phyloP scores from a whole-genome alignment of 2,329 filamentous ascomycete species.

The Cladosporium sp. region DNA sequence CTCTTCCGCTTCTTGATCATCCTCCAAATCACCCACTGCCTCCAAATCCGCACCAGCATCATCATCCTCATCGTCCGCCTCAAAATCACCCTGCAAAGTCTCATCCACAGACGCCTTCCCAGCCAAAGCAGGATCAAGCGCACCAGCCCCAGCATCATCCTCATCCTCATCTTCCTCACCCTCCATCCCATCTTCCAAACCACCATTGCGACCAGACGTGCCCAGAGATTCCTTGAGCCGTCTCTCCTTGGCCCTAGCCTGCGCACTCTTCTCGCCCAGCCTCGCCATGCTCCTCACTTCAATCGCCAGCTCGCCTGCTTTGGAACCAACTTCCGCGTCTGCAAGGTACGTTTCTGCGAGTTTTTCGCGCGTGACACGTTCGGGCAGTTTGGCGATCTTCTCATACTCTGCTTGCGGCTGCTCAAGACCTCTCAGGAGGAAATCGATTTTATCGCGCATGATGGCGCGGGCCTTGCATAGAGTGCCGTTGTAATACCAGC shows the following conservation, averaged over 20 bases:
- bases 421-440: conserved; percentile 33
- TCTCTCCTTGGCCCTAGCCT: conserved; percentile 14
- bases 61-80: background rate
- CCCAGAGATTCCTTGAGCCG: conserved; percentile 5
- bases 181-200: conserved; percentile 9
- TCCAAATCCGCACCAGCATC: background rate
- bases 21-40: background rate
- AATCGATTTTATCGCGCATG: conserved; percentile 76
- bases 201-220: conserved; percentile 1
- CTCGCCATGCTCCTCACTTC: conserved; percentile 11
- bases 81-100: conserved; percentile 10
- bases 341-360: conserved; percentile 11
- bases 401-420: conserved; percentile 28
- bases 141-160: conserved; percentile 8
- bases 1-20: background rate
- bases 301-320: conserved; percentile 4
- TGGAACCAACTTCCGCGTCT: conserved; percentile 8
- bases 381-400: conserved; percentile 18
- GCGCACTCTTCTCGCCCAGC: conserved; percentile 14
- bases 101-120: conserved; percentile 3
- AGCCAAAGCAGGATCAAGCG: background rate
- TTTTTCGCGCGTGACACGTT: conserved; percentile 18
- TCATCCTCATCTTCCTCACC: background rate
- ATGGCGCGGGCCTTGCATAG: conserved; percentile 80
- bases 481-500: conserved; percentile 79